phyloP scores from a whole-genome alignment of 495 filamentous ascomycete genomes.

The Filosporella fistucella region DNA sequence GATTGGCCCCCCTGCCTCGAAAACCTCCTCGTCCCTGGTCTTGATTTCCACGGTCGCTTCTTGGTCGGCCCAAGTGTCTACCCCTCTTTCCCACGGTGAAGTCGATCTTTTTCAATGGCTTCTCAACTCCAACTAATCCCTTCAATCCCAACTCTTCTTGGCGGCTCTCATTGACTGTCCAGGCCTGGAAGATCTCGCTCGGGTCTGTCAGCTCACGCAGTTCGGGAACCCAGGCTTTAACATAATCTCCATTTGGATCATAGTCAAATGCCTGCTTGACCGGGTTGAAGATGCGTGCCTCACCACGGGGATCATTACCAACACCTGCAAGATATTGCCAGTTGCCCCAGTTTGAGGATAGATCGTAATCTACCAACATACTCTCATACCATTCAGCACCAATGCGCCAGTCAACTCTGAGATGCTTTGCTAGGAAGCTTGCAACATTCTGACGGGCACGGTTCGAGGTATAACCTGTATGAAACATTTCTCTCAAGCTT shows the following conservation, averaged over 20 bases:
- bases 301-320: constrained; percentile 60
- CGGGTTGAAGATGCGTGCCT: constrained; percentile 67
- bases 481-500: constrained; percentile 59
- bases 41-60: not conserved
- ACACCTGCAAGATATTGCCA: constrained; percentile 75
- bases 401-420: constrained; percentile 70
- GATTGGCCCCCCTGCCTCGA: not conserved
- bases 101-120: constrained; percentile 41
- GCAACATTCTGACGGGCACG: constrained; percentile 68
- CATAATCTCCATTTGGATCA: constrained; percentile 59
- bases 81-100: constrained; percentile 31
- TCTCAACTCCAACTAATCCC: constrained; percentile 40
- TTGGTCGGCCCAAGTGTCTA: not conserved
- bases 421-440: constrained; percentile 63
- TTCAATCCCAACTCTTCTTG: constrained; percentile 44
- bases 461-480: constrained; percentile 70
- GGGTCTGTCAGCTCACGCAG: constrained; percentile 30
- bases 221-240: constrained; percentile 63
- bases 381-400: constrained; percentile 77
- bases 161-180: constrained; percentile 47
- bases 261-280: constrained; percentile 69
- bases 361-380: constrained; percentile 65
- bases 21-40: constrained; percentile 5
- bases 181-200: constrained; percentile 60
- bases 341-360: constrained; percentile 69